phyloP scores from a whole-genome alignment of 2,329 filamentous ascomycete species.

The Fusarium decemcellulare region DNA sequence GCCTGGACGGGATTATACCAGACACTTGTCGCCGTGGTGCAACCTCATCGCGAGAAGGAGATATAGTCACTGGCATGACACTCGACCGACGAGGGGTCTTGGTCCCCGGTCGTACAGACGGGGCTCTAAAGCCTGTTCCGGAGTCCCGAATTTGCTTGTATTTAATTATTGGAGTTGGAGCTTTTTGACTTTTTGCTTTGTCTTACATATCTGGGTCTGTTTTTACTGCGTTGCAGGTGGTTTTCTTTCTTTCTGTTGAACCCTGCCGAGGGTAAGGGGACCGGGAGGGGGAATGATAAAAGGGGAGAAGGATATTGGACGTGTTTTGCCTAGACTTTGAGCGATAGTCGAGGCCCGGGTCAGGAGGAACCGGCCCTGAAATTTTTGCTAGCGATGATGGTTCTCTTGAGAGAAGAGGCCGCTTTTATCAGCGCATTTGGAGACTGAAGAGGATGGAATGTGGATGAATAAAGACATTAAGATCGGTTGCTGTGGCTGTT shows the following conservation, averaged over 20 bases:
- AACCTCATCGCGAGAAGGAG: conserved; percentile 21
- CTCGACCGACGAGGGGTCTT: conserved; percentile 31
- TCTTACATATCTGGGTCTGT: conserved; percentile 15
- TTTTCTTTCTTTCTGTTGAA: conserved; percentile 26
- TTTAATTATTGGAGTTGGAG: conserved; percentile 46
- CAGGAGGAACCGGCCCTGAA: neutral
- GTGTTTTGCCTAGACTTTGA: conserved; percentile 19
- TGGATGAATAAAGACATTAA: conserved; percentile 42
- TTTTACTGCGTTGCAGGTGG: conserved; percentile 20
- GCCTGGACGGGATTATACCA: conserved; percentile 27
- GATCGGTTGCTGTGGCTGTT: neutral
- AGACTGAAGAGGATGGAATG: conserved; percentile 33
- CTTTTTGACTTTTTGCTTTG: conserved; percentile 26
- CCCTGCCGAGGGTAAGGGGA: conserved; percentile 17
- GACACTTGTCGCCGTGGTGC: conserved; percentile 33
- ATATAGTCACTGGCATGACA: conserved; percentile 36
- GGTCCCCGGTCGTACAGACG: conserved; percentile 18
- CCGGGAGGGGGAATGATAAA: conserved; percentile 30
- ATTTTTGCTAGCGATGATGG: conserved; percentile 15
- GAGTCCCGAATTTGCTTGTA: conserved; percentile 41
- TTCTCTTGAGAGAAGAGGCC: conserved; percentile 28
- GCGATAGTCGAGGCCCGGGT: conserved; percentile 7
- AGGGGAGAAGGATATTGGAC: conserved; percentile 16
- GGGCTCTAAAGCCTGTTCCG: conserved; percentile 21
- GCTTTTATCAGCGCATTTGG: conserved; percentile 36